Base-by-base conservation (phyloP, 2,329 filamentous ascomycete species). In the Ophiobolus disseminans region DNA sequence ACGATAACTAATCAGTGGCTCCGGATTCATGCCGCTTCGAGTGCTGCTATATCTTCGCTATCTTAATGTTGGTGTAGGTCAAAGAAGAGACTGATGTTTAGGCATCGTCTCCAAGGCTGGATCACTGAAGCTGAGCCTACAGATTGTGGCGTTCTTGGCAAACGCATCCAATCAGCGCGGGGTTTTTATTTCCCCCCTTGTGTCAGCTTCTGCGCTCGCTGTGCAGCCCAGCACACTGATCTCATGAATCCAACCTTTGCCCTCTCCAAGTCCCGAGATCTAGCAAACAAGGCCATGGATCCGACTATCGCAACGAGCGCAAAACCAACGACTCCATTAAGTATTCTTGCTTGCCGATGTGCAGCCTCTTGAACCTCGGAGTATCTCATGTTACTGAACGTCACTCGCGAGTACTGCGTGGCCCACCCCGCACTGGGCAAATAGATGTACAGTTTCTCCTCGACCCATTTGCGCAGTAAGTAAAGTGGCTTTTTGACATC, bases 381-480 rank as follows among this genome's bases (percentile, higher is more conserved):
- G 73, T 99, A 99, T 16, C 89, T 79, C 75, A 96, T 88, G 65
- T 96, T 97, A 50, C 90, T 90, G 70, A 99, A 99, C 60, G 91
- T 96, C 7, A 99, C 87, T 16, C 93, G 83, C 1, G 89, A 86
- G 69, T 99, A 99, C 75, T 96, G 91, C 2, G 94, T 99, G 67
- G 88, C 86, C 86, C 93, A 97, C 0, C 93, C 94, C 10, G 92
- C 74, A 20, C 81, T 76, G 0, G 94, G 94, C 2, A 95, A 66
- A 62, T 88, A 86, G 11, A 88, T 82, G 42, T 88, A 90, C 42
- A 97, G 77, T 25, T 82, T 84, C 76, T 99, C 94, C 68, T 99
- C 94, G 11, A 97, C 77, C 57, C 80, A 86, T 74, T 99, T 99
- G 46, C 94, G 85, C 8, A 94, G 70, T 25, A 87, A 82, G 66